phyloP scores from a whole-genome alignment of 1,139 yeast genomes.

The Pneumocystis sp. region DNA sequence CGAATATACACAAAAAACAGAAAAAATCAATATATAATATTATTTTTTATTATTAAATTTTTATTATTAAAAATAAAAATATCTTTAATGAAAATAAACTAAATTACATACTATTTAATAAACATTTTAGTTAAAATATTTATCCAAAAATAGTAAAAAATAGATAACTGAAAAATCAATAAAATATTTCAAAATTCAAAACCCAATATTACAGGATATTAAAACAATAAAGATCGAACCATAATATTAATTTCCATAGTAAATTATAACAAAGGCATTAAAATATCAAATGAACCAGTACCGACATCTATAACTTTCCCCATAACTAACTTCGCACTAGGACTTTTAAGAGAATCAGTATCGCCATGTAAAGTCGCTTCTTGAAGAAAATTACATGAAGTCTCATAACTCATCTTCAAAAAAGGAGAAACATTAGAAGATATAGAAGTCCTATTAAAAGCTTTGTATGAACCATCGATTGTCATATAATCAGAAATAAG shows the following conservation, averaged over 20 bases:
- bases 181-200: not conserved
- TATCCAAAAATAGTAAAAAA: not conserved
- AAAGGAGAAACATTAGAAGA: constrained; percentile 90
- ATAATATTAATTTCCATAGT: not conserved
- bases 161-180: not conserved
- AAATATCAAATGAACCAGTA: constrained; percentile 87
- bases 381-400: constrained; percentile 93
- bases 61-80: too few species aligned
- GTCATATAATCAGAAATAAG: constrained; percentile 99
- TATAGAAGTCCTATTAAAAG: constrained; percentile 96
- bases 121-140: too few species aligned
- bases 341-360: constrained; percentile 74
- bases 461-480: constrained; percentile 89
- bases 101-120: too few species aligned
- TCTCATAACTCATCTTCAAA: constrained; percentile 98
- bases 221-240: not conserved
- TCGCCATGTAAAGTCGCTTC: constrained; percentile 91
- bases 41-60: too few species aligned
- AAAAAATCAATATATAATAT: too few species aligned
- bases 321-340: constrained; percentile 86
- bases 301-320: constrained; percentile 90
- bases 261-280: constrained; percentile 28
- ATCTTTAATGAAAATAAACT: too few species aligned
- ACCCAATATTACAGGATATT: not conserved
- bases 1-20: too few species aligned